Conservation (phyloP, 2,329 filamentous ascomycete genomes). For the Trichoderma atrobrunneum region DNA sequence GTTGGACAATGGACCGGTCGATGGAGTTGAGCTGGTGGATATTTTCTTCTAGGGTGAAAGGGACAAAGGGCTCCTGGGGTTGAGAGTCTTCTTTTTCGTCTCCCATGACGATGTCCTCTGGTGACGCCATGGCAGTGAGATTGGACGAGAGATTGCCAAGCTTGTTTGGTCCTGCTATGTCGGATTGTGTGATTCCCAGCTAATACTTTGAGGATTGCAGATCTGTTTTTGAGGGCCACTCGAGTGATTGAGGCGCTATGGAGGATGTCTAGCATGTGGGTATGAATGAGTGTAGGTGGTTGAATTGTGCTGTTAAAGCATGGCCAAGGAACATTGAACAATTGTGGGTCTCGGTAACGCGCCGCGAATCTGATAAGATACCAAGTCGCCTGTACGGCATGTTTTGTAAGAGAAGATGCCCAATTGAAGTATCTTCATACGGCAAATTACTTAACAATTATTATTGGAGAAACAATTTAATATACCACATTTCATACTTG, state of each 20-base stretch:
- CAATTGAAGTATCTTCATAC: too few relatives aligned
- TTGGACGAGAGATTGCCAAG: neutral
- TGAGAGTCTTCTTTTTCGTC: constrained; percentile 28
- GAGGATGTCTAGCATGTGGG: neutral
- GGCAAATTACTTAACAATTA: too few relatives aligned
- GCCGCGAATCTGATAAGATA: constrained; percentile 5
- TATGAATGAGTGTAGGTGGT: neutral
- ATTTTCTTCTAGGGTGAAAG: constrained; percentile 73
- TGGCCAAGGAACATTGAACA: neutral
- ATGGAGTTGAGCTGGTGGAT: constrained; percentile 78
- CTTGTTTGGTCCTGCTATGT: neutral
- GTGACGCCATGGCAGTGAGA: constrained; percentile 30
- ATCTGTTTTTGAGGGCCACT: neutral
- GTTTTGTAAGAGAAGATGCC: too few relatives aligned
- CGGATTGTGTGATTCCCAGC: neutral
- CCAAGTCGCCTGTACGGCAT: neutral
- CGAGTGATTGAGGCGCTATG: neutral
- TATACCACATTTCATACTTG: neutral
- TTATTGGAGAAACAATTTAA: neutral
- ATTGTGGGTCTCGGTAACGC: constrained; percentile 11
- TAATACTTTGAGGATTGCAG: neutral
- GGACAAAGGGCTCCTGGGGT: constrained; percentile 58
- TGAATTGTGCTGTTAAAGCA: neutral
- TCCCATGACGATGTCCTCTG: constrained; percentile 33
- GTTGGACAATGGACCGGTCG: constrained; percentile 55